These are phyloP conservation scores for Chaetomiaceae sp. DNA, from an alignment of 2,329 filamentous ascomycete species.

Conservation along the genomic window DNA sequence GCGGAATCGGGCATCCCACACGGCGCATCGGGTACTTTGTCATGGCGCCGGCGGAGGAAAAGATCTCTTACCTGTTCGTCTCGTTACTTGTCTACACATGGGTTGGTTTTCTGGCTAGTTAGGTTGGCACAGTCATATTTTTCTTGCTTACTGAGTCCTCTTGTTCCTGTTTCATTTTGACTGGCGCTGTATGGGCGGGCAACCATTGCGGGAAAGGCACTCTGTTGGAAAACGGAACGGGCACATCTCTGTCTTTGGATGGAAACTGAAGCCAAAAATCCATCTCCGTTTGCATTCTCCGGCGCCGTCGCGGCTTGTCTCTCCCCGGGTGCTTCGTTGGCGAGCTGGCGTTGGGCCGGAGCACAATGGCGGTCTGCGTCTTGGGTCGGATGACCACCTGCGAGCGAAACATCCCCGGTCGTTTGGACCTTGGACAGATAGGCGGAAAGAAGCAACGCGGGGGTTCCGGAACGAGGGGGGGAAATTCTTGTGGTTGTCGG, in stretches of 20 bases:
- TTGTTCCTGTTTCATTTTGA: not conserved
- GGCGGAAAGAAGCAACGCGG: not conserved
- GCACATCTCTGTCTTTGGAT: not conserved
- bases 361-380: slow-evolving; percentile 4
- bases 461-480: not conserved
- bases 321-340: slow-evolving; percentile 1
- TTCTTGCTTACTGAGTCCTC: not conserved
- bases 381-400: slow-evolving; percentile 1
- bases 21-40: slow-evolving; percentile 13
- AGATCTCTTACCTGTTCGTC: not conserved
- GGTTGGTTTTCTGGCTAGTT: not conserved
- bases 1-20: slow-evolving; percentile 15
- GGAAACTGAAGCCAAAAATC: not conserved
- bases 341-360: not conserved
- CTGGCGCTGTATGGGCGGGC: not conserved
- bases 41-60: not conserved
- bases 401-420: not conserved
- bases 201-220: not conserved
- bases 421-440: not conserved
- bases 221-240: not conserved
- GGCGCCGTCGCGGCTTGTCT: not conserved
- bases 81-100: not conserved
- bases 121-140: not conserved
- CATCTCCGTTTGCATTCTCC: not conserved
- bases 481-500: slow-evolving; percentile 1